These are phyloP conservation scores for Spathaspora hagerdaliae DNA, from an alignment of 805 yeast species.

Conservation along the genomic window DNA sequence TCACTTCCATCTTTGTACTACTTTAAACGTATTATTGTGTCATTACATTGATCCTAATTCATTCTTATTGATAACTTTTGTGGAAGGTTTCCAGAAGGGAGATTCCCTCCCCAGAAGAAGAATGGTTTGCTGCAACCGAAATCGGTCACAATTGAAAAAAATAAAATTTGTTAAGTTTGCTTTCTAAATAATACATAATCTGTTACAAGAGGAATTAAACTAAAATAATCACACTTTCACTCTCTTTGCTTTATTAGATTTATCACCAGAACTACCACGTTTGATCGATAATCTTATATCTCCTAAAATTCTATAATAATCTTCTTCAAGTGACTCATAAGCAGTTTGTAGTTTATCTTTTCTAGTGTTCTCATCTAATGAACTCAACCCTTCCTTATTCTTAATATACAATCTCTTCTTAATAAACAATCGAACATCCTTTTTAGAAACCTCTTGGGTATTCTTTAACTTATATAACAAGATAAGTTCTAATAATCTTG, in stretches of 20 bases:
- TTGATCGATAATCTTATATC: conserved; percentile 15
- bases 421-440: conserved; percentile 53
- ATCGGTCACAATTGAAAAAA: too few relatives aligned
- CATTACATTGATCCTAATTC: too few relatives aligned
- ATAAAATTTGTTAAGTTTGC: too few relatives aligned
- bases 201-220: too few relatives aligned
- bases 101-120: too few relatives aligned
- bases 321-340: conserved; percentile 62
- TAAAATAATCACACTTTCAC: background rate
- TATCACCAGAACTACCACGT: background rate
- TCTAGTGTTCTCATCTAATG: conserved; percentile 59
- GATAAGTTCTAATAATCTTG: conserved; percentile 73
- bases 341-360: conserved; percentile 75
- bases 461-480: conserved; percentile 40
- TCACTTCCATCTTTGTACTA: too few relatives aligned
- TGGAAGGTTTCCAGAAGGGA: too few relatives aligned
- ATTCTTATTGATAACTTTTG: too few relatives aligned
- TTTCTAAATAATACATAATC: too few relatives aligned
- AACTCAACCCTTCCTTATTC: conserved; percentile 73
- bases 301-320: conserved; percentile 59
- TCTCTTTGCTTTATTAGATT: background rate
- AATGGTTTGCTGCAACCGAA: too few relatives aligned
- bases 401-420: conserved; percentile 73
- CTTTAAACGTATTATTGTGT: too few relatives aligned
- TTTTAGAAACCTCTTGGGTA: conserved; percentile 19